A percentile compares a stretch with the other conserved stretches of the same genome.
phyloP scores from a whole-genome alignment of 1,139 yeast genomes.

The Protomyces pachydermus region DNA sequence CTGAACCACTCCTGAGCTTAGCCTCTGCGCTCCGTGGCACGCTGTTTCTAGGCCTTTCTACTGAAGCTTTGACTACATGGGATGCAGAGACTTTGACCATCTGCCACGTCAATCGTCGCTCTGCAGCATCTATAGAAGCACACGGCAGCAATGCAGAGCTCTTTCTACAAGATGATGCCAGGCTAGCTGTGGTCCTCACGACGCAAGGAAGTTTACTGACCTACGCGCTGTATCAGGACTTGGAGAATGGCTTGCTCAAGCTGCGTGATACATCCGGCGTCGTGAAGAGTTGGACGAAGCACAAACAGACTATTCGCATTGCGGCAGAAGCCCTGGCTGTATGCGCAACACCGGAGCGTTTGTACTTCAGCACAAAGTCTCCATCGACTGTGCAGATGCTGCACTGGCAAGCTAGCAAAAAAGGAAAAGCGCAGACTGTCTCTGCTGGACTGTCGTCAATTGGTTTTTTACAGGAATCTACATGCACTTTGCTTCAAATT shows the following conservation, averaged over 20 bases:
- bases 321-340: constrained; percentile 12
- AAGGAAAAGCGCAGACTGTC: constrained; percentile 10
- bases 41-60: constrained; percentile 2
- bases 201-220: neutral
- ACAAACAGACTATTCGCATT: constrained; percentile 12
- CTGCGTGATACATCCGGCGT: neutral
- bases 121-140: constrained; percentile 5
- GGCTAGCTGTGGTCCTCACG: constrained; percentile 7
- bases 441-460: neutral
- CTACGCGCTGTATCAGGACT: constrained; percentile 13
- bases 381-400: constrained; percentile 7
- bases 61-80: constrained; percentile 14
- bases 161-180: neutral
- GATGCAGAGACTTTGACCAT: constrained; percentile 10
- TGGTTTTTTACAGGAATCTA: neutral
- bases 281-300: constrained; percentile 13
- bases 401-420: constrained; percentile 8
- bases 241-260: neutral
- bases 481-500: neutral
- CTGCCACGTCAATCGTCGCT: constrained; percentile 7
- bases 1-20: neutral
- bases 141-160: constrained; percentile 13
- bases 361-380: constrained; percentile 7
- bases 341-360: neutral
- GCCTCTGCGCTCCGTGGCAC: constrained; percentile 8